Percentiles rank a stretch among this genome's conserved stretches.
Conservation (phyloP, 305 asterid species). For the Plantago coronopus region DNA sequence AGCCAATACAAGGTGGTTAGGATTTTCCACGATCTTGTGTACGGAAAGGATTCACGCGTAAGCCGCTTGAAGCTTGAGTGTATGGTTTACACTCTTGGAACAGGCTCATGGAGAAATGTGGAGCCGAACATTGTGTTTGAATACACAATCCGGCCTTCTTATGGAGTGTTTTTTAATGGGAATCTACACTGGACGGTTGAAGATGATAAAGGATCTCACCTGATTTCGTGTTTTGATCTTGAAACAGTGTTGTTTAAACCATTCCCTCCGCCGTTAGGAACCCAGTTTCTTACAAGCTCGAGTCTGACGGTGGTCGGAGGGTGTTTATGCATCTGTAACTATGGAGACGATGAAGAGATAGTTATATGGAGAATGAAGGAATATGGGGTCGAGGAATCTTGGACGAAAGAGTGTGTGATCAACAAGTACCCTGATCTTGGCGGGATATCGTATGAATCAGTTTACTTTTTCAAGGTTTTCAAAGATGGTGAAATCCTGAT, state of each 20-base stretch:
- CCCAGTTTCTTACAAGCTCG: no score
- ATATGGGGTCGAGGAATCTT: slow-evolving; percentile 35
- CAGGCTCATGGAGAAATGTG: no score
- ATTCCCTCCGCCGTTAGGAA: slow-evolving; percentile 19
- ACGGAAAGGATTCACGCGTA: no score
- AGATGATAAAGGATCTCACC: no score
- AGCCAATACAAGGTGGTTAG: slow-evolving; percentile 1
- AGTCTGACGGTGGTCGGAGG: slow-evolving; percentile 22
- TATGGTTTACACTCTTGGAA: no score
- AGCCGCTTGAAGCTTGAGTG: no score
- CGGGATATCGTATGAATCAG: slow-evolving; percentile 19
- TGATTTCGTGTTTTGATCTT: no score
- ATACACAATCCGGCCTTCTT: no score
- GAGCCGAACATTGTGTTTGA: no score
- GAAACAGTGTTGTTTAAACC: background rate
- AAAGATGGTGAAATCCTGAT: slow-evolving; percentile 39
- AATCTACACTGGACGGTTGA: no score
- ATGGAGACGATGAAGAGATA: slow-evolving; percentile 21
- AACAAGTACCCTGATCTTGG: background rate
- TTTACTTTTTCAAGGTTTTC: slow-evolving; percentile 31
- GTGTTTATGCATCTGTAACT: slow-evolving; percentile 33
- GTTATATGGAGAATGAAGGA: slow-evolving; percentile 45
- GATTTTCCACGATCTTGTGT: background rate
- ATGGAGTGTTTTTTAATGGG: no score
- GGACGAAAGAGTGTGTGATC: slow-evolving; percentile 37